These are phyloP conservation scores for Rhizoctonia solani DNA, from an alignment of 1,284 basidiomycete genomes.

Conservation along the genomic window DNA sequence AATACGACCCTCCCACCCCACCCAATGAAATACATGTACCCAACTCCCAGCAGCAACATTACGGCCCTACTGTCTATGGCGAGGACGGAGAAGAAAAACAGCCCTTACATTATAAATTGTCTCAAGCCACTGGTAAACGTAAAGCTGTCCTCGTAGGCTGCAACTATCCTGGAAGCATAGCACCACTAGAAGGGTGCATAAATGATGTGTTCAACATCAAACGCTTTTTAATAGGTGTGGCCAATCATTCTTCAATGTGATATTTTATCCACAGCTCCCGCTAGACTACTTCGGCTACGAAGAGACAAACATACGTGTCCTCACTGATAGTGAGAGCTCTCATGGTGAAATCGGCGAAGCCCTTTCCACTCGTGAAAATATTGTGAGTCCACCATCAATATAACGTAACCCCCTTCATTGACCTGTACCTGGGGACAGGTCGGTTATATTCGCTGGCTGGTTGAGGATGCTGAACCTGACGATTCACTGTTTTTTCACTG, in stretches of 20 bases:
- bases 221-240: conserved; percentile 27
- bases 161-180: conserved; percentile 28
- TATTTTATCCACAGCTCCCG: too few species aligned
- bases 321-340: conserved; percentile 31
- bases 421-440: too few species aligned
- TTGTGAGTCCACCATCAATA: not conserved
- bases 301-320: conserved; percentile 11
- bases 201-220: conserved; percentile 35
- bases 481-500: conserved; percentile 33
- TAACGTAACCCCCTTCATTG: not conserved
- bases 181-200: conserved; percentile 33
- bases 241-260: too few species aligned
- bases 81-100: conserved; percentile 24
- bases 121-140: conserved; percentile 27
- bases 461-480: conserved; percentile 24
- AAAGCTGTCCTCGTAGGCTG: conserved; percentile 34
- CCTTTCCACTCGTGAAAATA: conserved; percentile 18
- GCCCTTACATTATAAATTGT: conserved; percentile 26
- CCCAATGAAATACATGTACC: conserved; percentile 18
- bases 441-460: conserved; percentile 27
- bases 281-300: conserved; percentile 29
- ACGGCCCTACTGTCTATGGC: conserved; percentile 11
- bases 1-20: conserved; percentile 32
- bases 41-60: conserved; percentile 24
- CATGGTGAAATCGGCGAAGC: conserved; percentile 23